Conservation (phyloP, 495 filamentous ascomycete genomes). For the Clohesyomyces aquaticus region DNA sequence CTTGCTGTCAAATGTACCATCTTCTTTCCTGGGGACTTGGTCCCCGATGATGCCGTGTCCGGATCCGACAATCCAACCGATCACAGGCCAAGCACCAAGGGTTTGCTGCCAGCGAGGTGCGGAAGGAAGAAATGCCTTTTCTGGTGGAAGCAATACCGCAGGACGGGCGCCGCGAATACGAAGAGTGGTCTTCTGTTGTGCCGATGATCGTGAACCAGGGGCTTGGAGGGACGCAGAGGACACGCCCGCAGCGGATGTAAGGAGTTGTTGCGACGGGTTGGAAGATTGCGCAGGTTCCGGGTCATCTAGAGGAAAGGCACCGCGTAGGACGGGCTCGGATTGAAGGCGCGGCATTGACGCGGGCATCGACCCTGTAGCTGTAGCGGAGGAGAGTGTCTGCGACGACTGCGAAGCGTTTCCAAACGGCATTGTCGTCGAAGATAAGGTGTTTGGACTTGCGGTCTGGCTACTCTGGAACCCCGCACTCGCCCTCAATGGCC, state of each 20-base stretch:
- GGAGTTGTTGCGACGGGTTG: background rate
- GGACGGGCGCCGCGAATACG: slow-evolving; percentile 43
- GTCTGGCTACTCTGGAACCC: slow-evolving; percentile 40
- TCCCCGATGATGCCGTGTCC: slow-evolving; percentile 79
- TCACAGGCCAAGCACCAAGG: slow-evolving; percentile 35
- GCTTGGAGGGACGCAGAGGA: slow-evolving; percentile 21
- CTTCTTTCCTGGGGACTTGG: slow-evolving; percentile 73
- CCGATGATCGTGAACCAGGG: slow-evolving; percentile 17
- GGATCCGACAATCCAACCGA: slow-evolving; percentile 41
- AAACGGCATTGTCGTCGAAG: slow-evolving; percentile 27
- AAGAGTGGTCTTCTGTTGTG: slow-evolving; percentile 18
- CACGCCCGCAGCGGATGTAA: background rate
- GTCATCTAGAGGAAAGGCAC: slow-evolving; percentile 30
- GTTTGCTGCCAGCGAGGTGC: slow-evolving; percentile 43
- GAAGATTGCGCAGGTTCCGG: background rate
- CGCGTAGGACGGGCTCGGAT: slow-evolving; percentile 50
- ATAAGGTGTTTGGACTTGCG: slow-evolving; percentile 25
- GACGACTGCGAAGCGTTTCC: slow-evolving; percentile 26
- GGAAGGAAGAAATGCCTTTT: slow-evolving; percentile 46
- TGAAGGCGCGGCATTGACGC: slow-evolving; percentile 42
- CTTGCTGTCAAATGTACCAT: slow-evolving; percentile 77
- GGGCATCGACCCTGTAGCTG: slow-evolving; percentile 31
- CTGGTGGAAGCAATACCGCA: slow-evolving; percentile 42
- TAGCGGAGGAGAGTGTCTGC: slow-evolving; percentile 31
- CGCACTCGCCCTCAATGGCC: slow-evolving; percentile 53